phyloP scores from a whole-genome alignment of 805 yeast genomes.

The Schwanniomyces sp. region DNA sequence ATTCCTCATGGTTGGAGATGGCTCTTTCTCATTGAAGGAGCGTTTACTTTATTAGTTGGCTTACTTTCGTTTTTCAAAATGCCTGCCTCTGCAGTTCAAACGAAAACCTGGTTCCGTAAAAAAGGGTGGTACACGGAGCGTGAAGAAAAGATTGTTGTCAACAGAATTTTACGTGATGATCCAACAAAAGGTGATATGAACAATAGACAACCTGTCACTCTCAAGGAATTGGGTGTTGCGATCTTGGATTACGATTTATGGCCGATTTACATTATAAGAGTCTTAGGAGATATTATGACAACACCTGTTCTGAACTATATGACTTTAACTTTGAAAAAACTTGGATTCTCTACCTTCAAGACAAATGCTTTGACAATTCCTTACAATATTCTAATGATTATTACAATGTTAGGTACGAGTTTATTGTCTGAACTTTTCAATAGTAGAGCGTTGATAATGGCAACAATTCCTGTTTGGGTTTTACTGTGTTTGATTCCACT shows the following conservation, averaged over 20 bases:
- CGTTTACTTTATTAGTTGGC: constrained; percentile 56
- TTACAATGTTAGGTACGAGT: constrained; percentile 20
- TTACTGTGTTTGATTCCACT: constrained; percentile 20
- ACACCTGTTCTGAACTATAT: constrained; percentile 33
- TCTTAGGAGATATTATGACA: constrained; percentile 28
- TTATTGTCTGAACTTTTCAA: constrained; percentile 24
- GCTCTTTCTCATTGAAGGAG: constrained; percentile 65
- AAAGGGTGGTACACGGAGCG: constrained; percentile 36
- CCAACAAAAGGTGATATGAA: constrained; percentile 31
- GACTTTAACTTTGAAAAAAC: constrained; percentile 44
- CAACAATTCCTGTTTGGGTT: constrained; percentile 19
- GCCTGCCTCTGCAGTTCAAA: constrained; percentile 58
- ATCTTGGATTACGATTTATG: constrained; percentile 22
- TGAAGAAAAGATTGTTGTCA: constrained; percentile 27
- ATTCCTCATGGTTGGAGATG: constrained; percentile 52
- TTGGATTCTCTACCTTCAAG: constrained; percentile 55
- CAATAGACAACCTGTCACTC: constrained; percentile 23
- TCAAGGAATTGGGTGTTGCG: constrained; percentile 14
- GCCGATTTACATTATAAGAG: constrained; percentile 35
- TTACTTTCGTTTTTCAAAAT: constrained; percentile 42
- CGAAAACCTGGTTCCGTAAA: constrained; percentile 49
- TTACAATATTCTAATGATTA: constrained; percentile 26
- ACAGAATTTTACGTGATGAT: constrained; percentile 26
- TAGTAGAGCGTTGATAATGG: constrained; percentile 14
- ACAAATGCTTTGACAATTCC: constrained; percentile 57